Conservation (phyloP, 2,329 filamentous ascomycete genomes). For the Claviceps sp. region DNA sequence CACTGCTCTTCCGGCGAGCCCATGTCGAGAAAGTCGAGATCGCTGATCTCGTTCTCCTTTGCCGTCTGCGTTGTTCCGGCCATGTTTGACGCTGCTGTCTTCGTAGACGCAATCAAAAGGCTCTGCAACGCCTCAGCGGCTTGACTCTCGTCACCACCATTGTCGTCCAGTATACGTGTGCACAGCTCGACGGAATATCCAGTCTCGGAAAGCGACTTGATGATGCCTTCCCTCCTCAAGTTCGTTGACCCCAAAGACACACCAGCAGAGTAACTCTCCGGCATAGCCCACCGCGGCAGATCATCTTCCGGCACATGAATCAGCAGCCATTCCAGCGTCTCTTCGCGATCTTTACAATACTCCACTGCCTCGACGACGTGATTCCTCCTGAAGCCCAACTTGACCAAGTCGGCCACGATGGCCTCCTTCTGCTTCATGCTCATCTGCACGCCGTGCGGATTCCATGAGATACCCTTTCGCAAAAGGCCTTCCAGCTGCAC, state of each 20-base stretch:
- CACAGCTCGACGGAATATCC: conserved; percentile 83
- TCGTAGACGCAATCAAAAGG: conserved; percentile 17
- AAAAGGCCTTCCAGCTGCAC: conserved; percentile 68
- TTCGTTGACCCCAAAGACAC: conserved; percentile 76
- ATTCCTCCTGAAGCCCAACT: conserved; percentile 75
- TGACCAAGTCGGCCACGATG: conserved; percentile 59
- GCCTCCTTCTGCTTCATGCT: conserved; percentile 37
- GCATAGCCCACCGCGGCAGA: conserved; percentile 80
- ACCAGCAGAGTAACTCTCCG: conserved; percentile 82
- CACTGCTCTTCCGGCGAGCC: conserved; percentile 52
- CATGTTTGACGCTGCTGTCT: background rate
- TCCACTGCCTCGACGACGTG: conserved; percentile 80
- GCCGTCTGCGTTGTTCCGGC: background rate
- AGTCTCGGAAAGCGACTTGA: conserved; percentile 67
- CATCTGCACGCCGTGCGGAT: conserved; percentile 61
- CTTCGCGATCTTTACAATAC: conserved; percentile 82
- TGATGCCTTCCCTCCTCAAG: conserved; percentile 64
- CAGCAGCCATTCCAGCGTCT: conserved; percentile 88
- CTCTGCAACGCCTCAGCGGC: conserved; percentile 71
- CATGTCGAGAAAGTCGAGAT: conserved; percentile 31
- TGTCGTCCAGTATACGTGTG: conserved; percentile 59
- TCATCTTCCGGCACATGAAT: conserved; percentile 97
- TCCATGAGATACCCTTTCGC: conserved; percentile 72
- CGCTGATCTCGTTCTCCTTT: conserved; percentile 2
- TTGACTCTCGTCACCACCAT: conserved; percentile 56